Conservation (phyloP, 2,329 filamentous ascomycete species). For the Moelleriella libera region DNA sequence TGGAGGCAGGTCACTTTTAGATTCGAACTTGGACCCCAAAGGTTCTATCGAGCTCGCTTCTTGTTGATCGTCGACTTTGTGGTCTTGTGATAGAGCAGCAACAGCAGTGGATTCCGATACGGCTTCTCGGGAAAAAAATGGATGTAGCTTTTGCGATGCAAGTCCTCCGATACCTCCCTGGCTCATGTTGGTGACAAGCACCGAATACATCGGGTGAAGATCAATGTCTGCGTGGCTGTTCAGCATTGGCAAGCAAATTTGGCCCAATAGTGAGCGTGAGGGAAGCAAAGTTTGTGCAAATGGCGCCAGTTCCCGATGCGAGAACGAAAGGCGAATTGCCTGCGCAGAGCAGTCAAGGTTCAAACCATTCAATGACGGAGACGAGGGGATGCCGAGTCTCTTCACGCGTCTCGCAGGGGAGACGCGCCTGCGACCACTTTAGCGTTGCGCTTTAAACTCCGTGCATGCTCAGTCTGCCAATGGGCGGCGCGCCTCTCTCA, state of each 20-base stretch:
- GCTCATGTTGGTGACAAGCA: slow-evolving; percentile 29
- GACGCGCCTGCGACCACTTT: slow-evolving; percentile 4
- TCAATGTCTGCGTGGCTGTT: neutral
- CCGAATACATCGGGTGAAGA: slow-evolving; percentile 22
- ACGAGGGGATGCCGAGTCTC: neutral
- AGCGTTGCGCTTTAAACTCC: slow-evolving; percentile 5
- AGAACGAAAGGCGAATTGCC: neutral
- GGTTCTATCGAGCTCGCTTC: no score
- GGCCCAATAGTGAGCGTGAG: neutral
- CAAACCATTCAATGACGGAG: no score
- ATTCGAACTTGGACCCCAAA: neutral
- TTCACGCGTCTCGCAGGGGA: slow-evolving; percentile 2
- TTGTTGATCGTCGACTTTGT: no score
- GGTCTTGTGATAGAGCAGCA: neutral
- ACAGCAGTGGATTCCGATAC: slow-evolving; percentile 3
- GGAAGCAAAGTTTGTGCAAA: neutral
- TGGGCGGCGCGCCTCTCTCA: no score
- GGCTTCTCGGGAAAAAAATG: slow-evolving; percentile 31
- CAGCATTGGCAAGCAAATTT: neutral
- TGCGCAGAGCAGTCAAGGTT: neutral
- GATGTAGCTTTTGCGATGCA: slow-evolving; percentile 33
- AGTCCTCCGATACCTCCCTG: slow-evolving; percentile 21
- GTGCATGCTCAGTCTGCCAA: no score
- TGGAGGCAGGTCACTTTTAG: neutral
- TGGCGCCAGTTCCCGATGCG: no score